Conservation (phyloP, 441 rosid species). For the Macaranga tanarius region DNA sequence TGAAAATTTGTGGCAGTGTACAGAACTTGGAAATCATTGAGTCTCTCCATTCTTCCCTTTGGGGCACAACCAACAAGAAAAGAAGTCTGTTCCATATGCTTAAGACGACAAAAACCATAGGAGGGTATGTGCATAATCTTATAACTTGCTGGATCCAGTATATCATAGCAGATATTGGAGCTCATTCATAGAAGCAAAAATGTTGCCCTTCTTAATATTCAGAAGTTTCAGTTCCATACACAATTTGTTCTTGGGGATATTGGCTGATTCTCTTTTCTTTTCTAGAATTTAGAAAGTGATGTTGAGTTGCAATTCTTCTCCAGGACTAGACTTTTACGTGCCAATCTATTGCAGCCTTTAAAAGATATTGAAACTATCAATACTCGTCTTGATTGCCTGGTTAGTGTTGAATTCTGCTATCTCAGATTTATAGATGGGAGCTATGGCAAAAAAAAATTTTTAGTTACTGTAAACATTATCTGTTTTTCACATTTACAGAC, state of each 20-base stretch:
- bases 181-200: slow-evolving; percentile 13
- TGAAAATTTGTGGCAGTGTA: slow-evolving; percentile 55
- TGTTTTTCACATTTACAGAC: slow-evolving; percentile 2
- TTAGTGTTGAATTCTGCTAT: slow-evolving; percentile 44
- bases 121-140: slow-evolving; percentile 63
- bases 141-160: slow-evolving; percentile 23
- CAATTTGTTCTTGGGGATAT: not conserved
- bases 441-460: no score
- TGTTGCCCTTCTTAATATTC: not conserved
- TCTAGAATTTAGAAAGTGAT: slow-evolving; percentile 24
- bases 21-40: slow-evolving; percentile 92
- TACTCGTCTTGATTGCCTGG: slow-evolving; percentile 96
- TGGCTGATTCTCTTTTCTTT: not conserved
- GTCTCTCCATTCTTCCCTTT: slow-evolving; percentile 74
- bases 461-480: not conserved
- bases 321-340: slow-evolving; percentile 98
- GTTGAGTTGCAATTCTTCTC: slow-evolving; percentile 33
- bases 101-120: slow-evolving; percentile 92
- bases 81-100: slow-evolving; percentile 95
- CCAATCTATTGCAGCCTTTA: slow-evolving; percentile 96
- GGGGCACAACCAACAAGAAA: slow-evolving; percentile 93
- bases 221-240: not conserved
- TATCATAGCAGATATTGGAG: slow-evolving; percentile 13
- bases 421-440: slow-evolving; percentile 25
- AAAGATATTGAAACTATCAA: slow-evolving; percentile 93